Base-by-base conservation (phyloP, 2,329 filamentous ascomycete genomes). In the Aureobasidium melanogenum region DNA sequence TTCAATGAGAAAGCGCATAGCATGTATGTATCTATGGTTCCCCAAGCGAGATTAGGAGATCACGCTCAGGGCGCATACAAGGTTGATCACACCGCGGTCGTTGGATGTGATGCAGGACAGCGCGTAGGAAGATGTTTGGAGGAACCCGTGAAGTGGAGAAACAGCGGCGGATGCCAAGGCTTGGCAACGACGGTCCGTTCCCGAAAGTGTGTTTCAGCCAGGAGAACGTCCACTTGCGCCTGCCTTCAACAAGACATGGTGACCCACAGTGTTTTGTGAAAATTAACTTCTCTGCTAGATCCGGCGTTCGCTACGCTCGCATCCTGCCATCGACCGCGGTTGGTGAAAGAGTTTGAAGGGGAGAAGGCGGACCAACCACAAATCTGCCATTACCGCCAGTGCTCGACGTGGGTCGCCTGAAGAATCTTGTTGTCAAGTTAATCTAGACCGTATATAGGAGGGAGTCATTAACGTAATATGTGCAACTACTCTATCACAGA, bases 181-280 rank as follows among this genome's bases (percentile, higher is more conserved):
- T 57, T 57, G 54, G 54, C 41, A 36, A 1, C 19, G 2, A 15
- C 54, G 54, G 54, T 1, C 39, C 39, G 54, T 28, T 43, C 19
- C 46, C 52, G 24, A 17, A 28, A 43, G 39, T 30, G 44, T 41
- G 51, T 55, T 41, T 55, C 51, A 34, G 19, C n/a, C 34, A 56
- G 52, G 38, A 41, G 38, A 34, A 24, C 54, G 24, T 24, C 54
- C 19, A 30, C n/a, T 34, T 19, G 17, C 15, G 39, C 19, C 39
- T 36, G 15, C 7, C 41, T 46, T 12, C 30, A 22, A 36, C 28
- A 36, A 44, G 30, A n/a, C 38, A 28, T 36, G 26, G 10, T 14
- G 54, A 57, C 41, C 54, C 54, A 57, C 54, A 9, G 9, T 57
- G 54, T 57, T 57, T 57, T 57, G 54, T 34, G 26, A 44, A 46